These are phyloP conservation scores for Dovyalis caffra DNA, from an alignment of 345 rosid species.

Conservation along the genomic window DNA sequence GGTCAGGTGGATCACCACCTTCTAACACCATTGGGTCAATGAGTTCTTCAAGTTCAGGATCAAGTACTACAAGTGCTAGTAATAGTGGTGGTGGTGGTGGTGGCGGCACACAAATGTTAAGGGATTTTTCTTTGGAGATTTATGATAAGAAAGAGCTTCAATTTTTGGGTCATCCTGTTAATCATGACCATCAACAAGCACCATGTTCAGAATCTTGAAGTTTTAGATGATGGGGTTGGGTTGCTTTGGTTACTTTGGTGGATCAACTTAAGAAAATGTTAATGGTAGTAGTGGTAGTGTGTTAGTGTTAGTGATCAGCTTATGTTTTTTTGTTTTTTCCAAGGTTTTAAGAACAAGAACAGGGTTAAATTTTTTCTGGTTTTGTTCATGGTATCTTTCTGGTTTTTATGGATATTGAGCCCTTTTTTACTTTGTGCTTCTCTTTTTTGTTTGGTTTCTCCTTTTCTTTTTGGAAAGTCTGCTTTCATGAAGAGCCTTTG, in stretches of 20 bases:
- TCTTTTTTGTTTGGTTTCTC: not conserved
- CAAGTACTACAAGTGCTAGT: slow-evolving; percentile 1
- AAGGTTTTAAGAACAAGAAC: not conserved
- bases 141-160: slow-evolving; percentile 68
- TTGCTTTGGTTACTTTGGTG: too few species aligned
- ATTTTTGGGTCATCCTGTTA: slow-evolving; percentile 43
- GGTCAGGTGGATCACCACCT: slow-evolving; percentile 2
- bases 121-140: slow-evolving; percentile 66
- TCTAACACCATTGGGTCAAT: slow-evolving; percentile 2
- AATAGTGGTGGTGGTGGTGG: not conserved
- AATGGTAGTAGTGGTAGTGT: not conserved
- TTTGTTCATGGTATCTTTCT: not conserved
- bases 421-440: not conserved
- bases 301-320: not conserved
- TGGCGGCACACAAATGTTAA: slow-evolving; percentile 31
- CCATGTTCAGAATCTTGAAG: slow-evolving; percentile 30
- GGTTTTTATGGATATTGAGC: not conserved
- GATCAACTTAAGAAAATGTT: not conserved
- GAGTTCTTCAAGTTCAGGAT: slow-evolving; percentile 22
- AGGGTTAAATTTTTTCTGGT: not conserved
- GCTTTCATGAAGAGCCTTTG: not conserved
- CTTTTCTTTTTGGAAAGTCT: not conserved
- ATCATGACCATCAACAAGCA: slow-evolving; percentile 23
- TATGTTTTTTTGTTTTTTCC: too few species aligned
- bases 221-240: not conserved